Evolutionary conservation across 495 filamentous ascomycete species (phyloP), one percentile per base, ranked within the genome.

Genomic region (Penicillium pulvis): DNA sequence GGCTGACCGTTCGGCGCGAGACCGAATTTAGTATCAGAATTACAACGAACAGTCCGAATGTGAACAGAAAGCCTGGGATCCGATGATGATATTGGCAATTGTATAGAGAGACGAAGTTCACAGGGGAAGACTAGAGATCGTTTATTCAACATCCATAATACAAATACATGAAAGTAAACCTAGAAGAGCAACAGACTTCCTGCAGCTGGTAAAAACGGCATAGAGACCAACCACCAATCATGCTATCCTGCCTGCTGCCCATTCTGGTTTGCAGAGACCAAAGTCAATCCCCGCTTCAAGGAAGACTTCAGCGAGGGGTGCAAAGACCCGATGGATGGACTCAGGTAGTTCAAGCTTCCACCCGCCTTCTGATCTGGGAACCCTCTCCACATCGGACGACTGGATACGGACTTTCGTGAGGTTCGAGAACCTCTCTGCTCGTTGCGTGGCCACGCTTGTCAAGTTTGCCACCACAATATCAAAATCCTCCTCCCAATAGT

Each of bases 401-500:
- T 28, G 19, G 45, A 48, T 16, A 5, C 23, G 5, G 23, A 48
- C 2, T 14, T 16, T 28, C 16, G 7, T 48, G 14, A 48, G 45
- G 12, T 30, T 48, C 12, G 45, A 17, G 24, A 48, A 48, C 16
- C 20, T 24, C 16, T 48, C 12, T 24, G n/a, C 17, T 28, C 45
- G 45, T 23, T 48, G 45, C 9, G 45, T 20, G 7, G 30, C 7
- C 16, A 48, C 11, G 8, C 16, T 36, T 47, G 23, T 23, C 6
- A 55, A 26, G 48, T 36, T 48, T 36, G 6, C 28, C 7, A 58
- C 31, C 2, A 45, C 16, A 2, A 45, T 1, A n/a, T 31, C 7
- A 24, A 45, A 52, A 19, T 58, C 48, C 11, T 58, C 8, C 39
- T 46, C 16, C 1, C n/a, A 17, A 26, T 39, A 52, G n/a, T 52